A percentile compares a stretch with the other conserved stretches of the same genome.
phyloP scores from a whole-genome alignment of 2,329 filamentous ascomycete genomes.

The Xylariaceae sp. region DNA sequence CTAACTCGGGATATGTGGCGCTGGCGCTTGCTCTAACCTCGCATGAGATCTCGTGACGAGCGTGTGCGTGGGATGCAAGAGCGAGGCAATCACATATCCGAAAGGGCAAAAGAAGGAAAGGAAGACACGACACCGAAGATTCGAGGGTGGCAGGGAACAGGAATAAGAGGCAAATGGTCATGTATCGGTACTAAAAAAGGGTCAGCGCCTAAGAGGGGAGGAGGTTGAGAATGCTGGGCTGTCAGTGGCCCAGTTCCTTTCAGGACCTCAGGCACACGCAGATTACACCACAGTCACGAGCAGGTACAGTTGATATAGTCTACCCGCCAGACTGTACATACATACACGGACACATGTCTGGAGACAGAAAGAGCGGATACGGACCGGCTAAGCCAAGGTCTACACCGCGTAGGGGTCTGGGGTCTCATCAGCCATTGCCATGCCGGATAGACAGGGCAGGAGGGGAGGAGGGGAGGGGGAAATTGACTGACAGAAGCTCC shows the following conservation, averaged over 20 bases:
- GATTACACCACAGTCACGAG: too few relatives aligned
- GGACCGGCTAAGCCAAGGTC: conserved; percentile 38
- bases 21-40: conserved; percentile 27
- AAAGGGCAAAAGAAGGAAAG: conserved; percentile 27
- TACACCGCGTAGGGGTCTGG: conserved; percentile 32
- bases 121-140: conserved; percentile 22
- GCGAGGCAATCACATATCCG: conserved; percentile 25
- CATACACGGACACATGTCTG: too few relatives aligned
- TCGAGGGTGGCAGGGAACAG: conserved; percentile 30
- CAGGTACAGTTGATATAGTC: too few relatives aligned
- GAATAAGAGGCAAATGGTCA: conserved; percentile 29
- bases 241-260: conserved; percentile 35
- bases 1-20: conserved; percentile 25
- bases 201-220: conserved; percentile 37
- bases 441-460: conserved; percentile 33
- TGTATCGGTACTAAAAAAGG: conserved; percentile 31
- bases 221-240: conserved; percentile 32
- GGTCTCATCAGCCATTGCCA: conserved; percentile 33
- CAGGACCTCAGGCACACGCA: neutral
- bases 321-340: too few relatives aligned
- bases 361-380: conserved; percentile 35
- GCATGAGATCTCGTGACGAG: conserved; percentile 28
- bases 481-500: conserved; percentile 26
- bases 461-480: conserved; percentile 26
- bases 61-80: conserved; percentile 23